A percentile compares a stretch with the other conserved stretches of the same genome.
Conservation (phyloP, 2,329 filamentous ascomycete species). For the Sporothrix humicola region DNA sequence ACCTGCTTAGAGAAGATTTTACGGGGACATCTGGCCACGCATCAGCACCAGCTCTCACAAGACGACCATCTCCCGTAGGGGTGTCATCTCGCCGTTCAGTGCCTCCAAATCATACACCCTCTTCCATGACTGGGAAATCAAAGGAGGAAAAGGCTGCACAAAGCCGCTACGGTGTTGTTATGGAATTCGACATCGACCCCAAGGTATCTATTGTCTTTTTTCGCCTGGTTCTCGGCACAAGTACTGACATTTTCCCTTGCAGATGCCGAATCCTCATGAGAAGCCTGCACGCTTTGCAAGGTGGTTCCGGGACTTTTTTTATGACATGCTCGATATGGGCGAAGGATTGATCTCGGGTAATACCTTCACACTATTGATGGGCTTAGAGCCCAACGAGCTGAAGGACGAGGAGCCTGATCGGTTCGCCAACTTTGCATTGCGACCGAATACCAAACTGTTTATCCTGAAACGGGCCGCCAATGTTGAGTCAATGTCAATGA, state of each 20-base stretch:
- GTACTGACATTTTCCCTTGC: too few species aligned
- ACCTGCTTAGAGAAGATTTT: too few species aligned
- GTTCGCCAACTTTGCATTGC: slow-evolving; percentile 6
- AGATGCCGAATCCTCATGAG: background rate
- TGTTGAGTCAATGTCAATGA: background rate
- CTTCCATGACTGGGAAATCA: too few species aligned
- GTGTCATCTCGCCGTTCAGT: too few species aligned
- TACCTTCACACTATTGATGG: too few species aligned
- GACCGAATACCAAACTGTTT: background rate
- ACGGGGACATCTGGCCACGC: too few species aligned
- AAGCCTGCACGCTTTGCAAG: background rate
- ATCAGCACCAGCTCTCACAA: too few species aligned
- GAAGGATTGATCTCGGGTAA: background rate
- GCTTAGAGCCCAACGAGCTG: too few species aligned
- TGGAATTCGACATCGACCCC: background rate
- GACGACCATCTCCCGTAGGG: too few species aligned
- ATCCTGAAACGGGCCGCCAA: background rate
- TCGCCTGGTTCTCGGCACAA: too few species aligned
- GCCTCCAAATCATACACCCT: too few species aligned
- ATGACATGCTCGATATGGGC: background rate
- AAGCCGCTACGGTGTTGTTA: background rate
- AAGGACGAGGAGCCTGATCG: background rate
- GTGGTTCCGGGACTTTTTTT: background rate
- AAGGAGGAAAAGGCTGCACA: background rate
- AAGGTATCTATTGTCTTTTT: background rate